phyloP scores from a whole-genome alignment of 768 basidiomycete species.

The Serpula lacrymans region DNA sequence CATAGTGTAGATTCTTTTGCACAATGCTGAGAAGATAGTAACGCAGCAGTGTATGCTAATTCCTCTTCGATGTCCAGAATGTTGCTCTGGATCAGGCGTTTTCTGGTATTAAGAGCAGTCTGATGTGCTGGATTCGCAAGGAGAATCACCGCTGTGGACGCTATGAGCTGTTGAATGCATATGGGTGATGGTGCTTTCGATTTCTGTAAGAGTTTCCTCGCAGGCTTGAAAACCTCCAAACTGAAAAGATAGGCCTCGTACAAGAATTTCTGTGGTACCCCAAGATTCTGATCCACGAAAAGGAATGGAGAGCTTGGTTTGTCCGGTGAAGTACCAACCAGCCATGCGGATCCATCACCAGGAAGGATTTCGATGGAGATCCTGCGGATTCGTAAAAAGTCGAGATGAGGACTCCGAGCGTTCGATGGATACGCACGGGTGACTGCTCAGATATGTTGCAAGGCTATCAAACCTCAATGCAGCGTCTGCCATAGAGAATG shows the following conservation, averaged over 20 bases:
- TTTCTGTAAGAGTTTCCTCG: conserved; percentile 10
- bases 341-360: conserved; percentile 51
- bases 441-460: too few species aligned
- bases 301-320: conserved; percentile 47
- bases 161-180: conserved; percentile 15
- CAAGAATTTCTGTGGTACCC: conserved; percentile 58
- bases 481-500: too few species aligned
- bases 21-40: conserved; percentile 50
- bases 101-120: conserved; percentile 62
- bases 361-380: conserved; percentile 61
- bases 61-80: conserved; percentile 41
- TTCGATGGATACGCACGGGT: too few species aligned
- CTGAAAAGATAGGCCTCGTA: conserved; percentile 50
- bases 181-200: conserved; percentile 11
- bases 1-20: conserved; percentile 68
- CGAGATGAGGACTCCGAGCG: conserved; percentile 1
- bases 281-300: conserved; percentile 55
- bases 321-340: conserved; percentile 16
- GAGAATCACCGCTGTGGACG: conserved; percentile 48
- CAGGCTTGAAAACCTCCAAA: conserved; percentile 29
- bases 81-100: conserved; percentile 42
- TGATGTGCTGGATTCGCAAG: conserved; percentile 68
- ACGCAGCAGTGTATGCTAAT: conserved; percentile 41
- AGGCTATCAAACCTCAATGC: too few species aligned
- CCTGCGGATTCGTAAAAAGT: conserved; percentile 26